A percentile compares a stretch with the other conserved stretches of the same genome.
These are phyloP conservation scores for Ensete glaucum DNA, from an alignment of 176 grass and related monocot genomes.

Conservation along the genomic window DNA sequence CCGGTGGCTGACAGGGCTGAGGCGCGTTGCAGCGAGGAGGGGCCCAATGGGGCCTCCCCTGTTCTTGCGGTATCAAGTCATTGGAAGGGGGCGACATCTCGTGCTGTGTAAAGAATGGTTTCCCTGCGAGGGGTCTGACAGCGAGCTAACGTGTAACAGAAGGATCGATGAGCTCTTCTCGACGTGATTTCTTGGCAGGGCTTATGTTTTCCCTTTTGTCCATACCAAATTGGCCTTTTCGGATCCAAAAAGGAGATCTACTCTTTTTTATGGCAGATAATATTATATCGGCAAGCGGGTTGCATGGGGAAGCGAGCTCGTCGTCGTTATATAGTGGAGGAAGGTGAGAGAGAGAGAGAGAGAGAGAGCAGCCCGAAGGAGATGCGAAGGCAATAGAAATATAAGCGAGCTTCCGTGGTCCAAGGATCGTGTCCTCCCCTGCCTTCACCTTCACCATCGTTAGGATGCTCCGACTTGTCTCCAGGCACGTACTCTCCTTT, in stretches of 20 bases:
- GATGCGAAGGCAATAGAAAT: neutral
- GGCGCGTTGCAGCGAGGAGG: neutral
- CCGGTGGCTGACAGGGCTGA: neutral
- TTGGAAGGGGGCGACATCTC: neutral
- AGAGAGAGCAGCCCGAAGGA: too few relatives aligned
- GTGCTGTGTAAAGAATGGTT: neutral
- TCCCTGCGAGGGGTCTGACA: neutral
- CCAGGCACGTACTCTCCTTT: neutral
- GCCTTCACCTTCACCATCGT: neutral
- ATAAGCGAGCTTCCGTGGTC: neutral
- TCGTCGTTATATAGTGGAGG: neutral
- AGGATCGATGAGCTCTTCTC: neutral
- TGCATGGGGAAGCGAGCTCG: neutral
- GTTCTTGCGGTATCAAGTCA: neutral
- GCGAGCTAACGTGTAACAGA: neutral
- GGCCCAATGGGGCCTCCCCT: neutral
- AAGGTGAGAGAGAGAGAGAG: neutral
- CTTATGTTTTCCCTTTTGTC: neutral
- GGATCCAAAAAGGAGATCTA: neutral
- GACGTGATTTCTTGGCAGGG: neutral
- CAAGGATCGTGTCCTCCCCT: neutral
- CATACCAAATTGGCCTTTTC: neutral
- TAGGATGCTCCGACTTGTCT: neutral
- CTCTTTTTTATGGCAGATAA: neutral
- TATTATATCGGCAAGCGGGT: neutral